Conservation (phyloP, 495 filamentous ascomycete species). For the Penicillium samsonianum region DNA sequence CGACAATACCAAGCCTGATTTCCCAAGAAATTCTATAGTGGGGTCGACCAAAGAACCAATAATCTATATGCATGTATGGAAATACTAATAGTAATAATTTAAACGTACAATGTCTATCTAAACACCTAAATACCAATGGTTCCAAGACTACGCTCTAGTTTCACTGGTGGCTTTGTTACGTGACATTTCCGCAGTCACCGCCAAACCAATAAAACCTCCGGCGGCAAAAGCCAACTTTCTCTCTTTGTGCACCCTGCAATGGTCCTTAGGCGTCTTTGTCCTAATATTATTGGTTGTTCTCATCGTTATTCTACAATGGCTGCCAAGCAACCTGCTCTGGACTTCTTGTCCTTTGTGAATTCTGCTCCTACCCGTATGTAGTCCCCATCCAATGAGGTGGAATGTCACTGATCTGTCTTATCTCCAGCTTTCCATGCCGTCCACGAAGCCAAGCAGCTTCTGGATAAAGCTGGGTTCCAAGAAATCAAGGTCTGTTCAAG, state of each 20-base stretch:
- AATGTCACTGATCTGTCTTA: slow-evolving; percentile 24
- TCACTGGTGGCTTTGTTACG: slow-evolving; percentile 3
- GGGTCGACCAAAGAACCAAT: not conserved
- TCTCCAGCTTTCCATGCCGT: slow-evolving; percentile 90
- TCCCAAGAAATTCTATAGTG: not conserved
- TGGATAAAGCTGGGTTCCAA: slow-evolving; percentile 80
- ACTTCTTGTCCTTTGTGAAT: slow-evolving; percentile 93
- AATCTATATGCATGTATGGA: not conserved
- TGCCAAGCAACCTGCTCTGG: slow-evolving; percentile 64
- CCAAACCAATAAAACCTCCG: slow-evolving; percentile 19
- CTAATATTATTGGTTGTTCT: slow-evolving; percentile 12
- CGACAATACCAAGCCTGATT: not conserved
- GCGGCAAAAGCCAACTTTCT: slow-evolving; percentile 21
- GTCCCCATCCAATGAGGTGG: slow-evolving; percentile 8
- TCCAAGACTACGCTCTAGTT: not conserved
- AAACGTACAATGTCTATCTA: not conserved
- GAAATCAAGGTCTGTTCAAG: slow-evolving; percentile 64
- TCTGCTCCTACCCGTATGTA: slow-evolving; percentile 87
- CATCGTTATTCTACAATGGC: slow-evolving; percentile 52
- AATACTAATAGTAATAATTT: not conserved
- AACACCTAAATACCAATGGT: not conserved
- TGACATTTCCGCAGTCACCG: slow-evolving; percentile 11
- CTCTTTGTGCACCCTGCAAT: slow-evolving; percentile 16
- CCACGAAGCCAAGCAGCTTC: slow-evolving; percentile 67
- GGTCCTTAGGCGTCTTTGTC: slow-evolving; percentile 13